Conservation (phyloP, 140 eudicot genomes). For the Senecio squalidus region DNA sequence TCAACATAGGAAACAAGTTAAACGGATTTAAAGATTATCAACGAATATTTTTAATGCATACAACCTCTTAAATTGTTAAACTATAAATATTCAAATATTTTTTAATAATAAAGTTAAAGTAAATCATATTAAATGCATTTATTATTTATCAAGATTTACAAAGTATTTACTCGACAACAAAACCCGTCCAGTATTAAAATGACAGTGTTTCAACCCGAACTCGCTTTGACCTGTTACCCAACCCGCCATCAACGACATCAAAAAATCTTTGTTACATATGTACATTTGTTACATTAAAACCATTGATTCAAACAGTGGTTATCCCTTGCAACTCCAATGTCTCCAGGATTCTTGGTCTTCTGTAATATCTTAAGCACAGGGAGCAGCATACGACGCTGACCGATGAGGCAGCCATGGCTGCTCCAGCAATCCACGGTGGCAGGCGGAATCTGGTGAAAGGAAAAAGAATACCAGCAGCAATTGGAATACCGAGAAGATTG, state of each 20-base stretch:
- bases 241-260: slow-evolving; percentile 2
- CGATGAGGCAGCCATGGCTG: slow-evolving; percentile 97
- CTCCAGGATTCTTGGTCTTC: slow-evolving; percentile 65
- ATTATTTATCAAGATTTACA: too few species aligned
- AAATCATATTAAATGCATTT: too few species aligned
- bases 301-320: slow-evolving; percentile 38
- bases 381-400: slow-evolving; percentile 95
- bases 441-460: slow-evolving; percentile 78
- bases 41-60: too few species aligned
- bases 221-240: too few species aligned
- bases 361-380: slow-evolving; percentile 70
- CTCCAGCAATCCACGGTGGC: slow-evolving; percentile 99
- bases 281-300: neutral
- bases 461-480: slow-evolving; percentile 81
- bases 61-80: too few species aligned
- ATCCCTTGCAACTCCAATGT: slow-evolving; percentile 49
- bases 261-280: slow-evolving; percentile 9
- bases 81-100: too few species aligned
- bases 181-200: too few species aligned
- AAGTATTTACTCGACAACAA: too few species aligned
- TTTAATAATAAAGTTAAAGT: too few species aligned
- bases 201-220: too few species aligned
- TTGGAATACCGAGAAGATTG: slow-evolving; percentile 74
- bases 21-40: too few species aligned
- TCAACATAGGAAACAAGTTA: too few species aligned